Evolutionary conservation across 306 rosid species (phyloP), one percentile per base, ranked within the genome.

Genomic region (Psophocarpus tetragonolobus): DNA sequence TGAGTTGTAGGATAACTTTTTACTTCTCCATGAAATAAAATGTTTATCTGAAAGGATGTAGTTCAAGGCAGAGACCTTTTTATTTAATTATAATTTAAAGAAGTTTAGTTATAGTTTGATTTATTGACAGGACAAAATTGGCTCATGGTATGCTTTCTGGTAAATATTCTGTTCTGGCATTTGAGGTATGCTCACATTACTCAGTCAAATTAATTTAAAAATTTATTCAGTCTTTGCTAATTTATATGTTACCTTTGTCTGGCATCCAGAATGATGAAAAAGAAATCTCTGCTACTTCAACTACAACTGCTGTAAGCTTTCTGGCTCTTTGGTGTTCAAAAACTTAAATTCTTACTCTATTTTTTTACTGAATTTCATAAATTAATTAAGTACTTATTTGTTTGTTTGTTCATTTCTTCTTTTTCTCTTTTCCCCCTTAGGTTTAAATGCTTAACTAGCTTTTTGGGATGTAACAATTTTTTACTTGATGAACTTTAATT

Each of bases 121-220:
- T 47, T 47, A 24, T 45, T 58, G 14, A 12, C 88, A 92, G 97
- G 86, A 88, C 96, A 13, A 92, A 92, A 80, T 67, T 92, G 83
- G 96, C 86, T 1, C 97, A 92, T 71, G 96, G 97, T 83, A 76
- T 90, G 85, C 88, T 92, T 21, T 90, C 97, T 71, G 96, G 97
- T 47, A 90, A 88, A 88, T 92, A 92, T 84, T 92, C 96, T 66
- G 24, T 87, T 80, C 97, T 91, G 11, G 86, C 86, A 67, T 5
- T 65, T 48, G 92, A 88, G 93, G 97, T 92, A 80, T 63, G 84
- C 20, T 21, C 27, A 44, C 27, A 11, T 75, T 38, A 7, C 14
- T 68, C 4, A 38, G 23, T 42, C 23, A 32, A 63, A 68, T 77
- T 68, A 67, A 67, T 30, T 61, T 26, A 18, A 51, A 63, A 30